phyloP scores from a whole-genome alignment of 2,329 filamentous ascomycete genomes.

The Bipolaris zeicola region DNA sequence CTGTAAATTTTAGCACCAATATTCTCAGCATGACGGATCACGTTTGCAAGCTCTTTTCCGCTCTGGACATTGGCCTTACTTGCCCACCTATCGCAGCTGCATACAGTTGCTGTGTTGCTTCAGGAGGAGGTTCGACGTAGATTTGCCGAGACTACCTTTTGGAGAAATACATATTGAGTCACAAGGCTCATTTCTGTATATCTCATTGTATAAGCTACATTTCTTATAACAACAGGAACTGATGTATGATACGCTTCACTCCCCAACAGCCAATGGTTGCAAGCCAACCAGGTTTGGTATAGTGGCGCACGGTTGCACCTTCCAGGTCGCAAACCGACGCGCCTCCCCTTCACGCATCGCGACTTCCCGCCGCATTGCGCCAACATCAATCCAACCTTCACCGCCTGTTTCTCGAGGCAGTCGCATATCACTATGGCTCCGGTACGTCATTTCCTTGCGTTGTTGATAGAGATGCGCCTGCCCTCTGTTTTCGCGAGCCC shows the following conservation, averaged over 20 bases:
- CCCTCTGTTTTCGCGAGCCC: constrained; percentile 3
- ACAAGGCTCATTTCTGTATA: accelerated
- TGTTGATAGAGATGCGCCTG: constrained; percentile 2
- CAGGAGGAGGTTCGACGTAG: background rate
- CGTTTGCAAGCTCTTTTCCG: too few relatives aligned
- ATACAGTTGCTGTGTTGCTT: background rate
- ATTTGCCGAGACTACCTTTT: too few relatives aligned
- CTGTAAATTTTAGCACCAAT: background rate
- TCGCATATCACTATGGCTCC: constrained; percentile 37
- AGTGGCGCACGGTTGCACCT: constrained; percentile 31
- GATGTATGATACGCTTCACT: background rate
- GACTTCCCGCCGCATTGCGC: constrained; percentile 35
- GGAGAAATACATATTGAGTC: too few relatives aligned
- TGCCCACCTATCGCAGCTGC: background rate
- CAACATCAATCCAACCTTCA: constrained; percentile 27
- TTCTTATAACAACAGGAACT: background rate
- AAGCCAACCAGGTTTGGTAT: constrained; percentile 9
- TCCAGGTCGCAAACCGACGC: constrained; percentile 36
- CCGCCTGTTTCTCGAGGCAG: constrained; percentile 26
- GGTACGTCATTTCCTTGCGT: constrained; percentile 32
- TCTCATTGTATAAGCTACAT: background rate
- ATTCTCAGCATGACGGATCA: background rate
- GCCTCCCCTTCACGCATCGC: constrained; percentile 41
- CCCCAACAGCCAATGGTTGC: background rate
- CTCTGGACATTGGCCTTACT: background rate